Conservation (phyloP, 768 basidiomycete genomes). For the Naganishia friedmannii region DNA sequence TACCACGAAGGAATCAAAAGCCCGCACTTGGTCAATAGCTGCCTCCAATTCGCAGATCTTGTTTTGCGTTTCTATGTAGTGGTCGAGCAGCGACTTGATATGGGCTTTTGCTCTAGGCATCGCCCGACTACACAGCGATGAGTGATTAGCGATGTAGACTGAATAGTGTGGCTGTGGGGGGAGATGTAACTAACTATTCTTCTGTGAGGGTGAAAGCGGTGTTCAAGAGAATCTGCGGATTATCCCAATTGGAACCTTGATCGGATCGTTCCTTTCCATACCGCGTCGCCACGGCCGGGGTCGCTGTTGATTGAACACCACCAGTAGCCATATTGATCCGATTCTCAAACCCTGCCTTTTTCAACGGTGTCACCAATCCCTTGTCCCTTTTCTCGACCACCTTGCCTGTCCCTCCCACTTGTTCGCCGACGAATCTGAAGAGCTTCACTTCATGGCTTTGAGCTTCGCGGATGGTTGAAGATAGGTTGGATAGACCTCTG, state of each 20-base stretch:
- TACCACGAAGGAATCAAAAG: too few relatives aligned
- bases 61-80: slow-evolving; percentile 38
- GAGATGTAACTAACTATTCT: slow-evolving; percentile 45
- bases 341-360: slow-evolving; percentile 17
- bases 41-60: slow-evolving; percentile 42
- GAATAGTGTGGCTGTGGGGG: neutral
- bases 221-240: slow-evolving; percentile 40
- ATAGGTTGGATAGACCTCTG: slow-evolving; percentile 22
- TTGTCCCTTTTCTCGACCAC: slow-evolving; percentile 47
- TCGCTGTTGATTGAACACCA: neutral
- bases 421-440: slow-evolving; percentile 48
- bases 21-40: slow-evolving; percentile 40
- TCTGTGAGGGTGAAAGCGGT: slow-evolving; percentile 48
- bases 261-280: neutral
- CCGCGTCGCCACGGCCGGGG: neutral
- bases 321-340: slow-evolving; percentile 2
- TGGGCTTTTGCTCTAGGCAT: slow-evolving; percentile 50
- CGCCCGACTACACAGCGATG: slow-evolving; percentile 37
- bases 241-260: slow-evolving; percentile 30
- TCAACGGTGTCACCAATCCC: slow-evolving; percentile 42
- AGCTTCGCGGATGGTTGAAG: slow-evolving; percentile 46
- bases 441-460: slow-evolving; percentile 41
- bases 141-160: neutral
- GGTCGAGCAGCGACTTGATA: slow-evolving; percentile 40
- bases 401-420: slow-evolving; percentile 37